Percentiles rank a stretch among this genome's conserved stretches.
These are phyloP conservation scores for Kappamyces sp. DNA, from an alignment of 192 early-diverging fungal genomes.

Conservation along the genomic window DNA sequence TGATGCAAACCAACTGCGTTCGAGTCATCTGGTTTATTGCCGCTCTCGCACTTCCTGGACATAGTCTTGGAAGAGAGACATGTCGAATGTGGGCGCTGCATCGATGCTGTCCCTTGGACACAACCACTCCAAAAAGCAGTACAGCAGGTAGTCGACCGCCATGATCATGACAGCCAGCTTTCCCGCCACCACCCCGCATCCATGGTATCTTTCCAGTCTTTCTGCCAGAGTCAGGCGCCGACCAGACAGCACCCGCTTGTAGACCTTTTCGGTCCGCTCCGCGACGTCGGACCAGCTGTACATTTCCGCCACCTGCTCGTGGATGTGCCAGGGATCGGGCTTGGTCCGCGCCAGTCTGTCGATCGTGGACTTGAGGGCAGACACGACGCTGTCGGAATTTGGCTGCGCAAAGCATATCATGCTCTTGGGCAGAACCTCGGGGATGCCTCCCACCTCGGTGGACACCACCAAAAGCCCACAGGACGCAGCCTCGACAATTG, in stretches of 20 bases:
- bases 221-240: slow-evolving; percentile 68
- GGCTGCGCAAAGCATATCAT: slow-evolving; percentile 91
- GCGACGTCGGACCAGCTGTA: slow-evolving; percentile 97
- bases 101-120: slow-evolving; percentile 71
- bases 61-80: neutral
- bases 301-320: slow-evolving; percentile 82
- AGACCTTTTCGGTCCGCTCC: slow-evolving; percentile 84
- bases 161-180: slow-evolving; percentile 87
- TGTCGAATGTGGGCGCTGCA: slow-evolving; percentile 44
- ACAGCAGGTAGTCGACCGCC: slow-evolving; percentile 78
- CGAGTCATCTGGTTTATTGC: too few species aligned
- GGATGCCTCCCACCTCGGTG: slow-evolving; percentile 93
- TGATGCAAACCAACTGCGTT: too few species aligned
- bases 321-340: slow-evolving; percentile 52
- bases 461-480: slow-evolving; percentile 91
- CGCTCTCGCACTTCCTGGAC: too few species aligned
- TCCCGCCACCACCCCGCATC: slow-evolving; percentile 84
- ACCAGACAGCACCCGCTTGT: slow-evolving; percentile 63
- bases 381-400: slow-evolving; percentile 71
- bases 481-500: slow-evolving; percentile 95
- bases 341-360: slow-evolving; percentile 42
- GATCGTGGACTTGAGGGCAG: slow-evolving; percentile 66
- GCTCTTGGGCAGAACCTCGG: slow-evolving; percentile 86
- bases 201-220: slow-evolving; percentile 59
- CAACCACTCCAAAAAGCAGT: slow-evolving; percentile 72